Base-by-base conservation (phyloP, 768 basidiomycete species). In the Phaeotremella skinneri region DNA sequence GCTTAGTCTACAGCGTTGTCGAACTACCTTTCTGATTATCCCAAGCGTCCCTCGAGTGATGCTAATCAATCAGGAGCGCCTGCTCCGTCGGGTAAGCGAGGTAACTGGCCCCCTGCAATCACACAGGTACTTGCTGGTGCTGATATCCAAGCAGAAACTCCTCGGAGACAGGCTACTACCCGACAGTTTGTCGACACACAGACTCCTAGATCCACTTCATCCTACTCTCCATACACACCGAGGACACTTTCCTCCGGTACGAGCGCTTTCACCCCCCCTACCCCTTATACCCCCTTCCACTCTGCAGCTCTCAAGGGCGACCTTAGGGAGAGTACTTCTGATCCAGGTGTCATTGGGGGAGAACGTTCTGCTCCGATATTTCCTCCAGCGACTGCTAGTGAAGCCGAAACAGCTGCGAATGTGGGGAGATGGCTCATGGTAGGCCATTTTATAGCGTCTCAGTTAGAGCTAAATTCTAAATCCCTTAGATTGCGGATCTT, bases 341-440 rank as follows among this genome's bases (percentile, higher is more conserved):
- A 20, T 20, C 43, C 43, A 14, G 43, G 43, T 45, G 20, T 45
- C 21, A 45, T 45, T 20, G 43, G 49, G 4, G 37, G 26, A 51
- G 37, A 54, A 32, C 41, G 43, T 9, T 9, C 9, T 39, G n/a
- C 11, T 9, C 11, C 11, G n/a, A 9, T 39, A 52, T 25, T 2
- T 4, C 11, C 39, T 25, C 20, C 16, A 41, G 1, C 34, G 17
- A 17, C 52, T 53, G 52, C 26, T 2, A 23, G 9, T 13, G 48
- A 13, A 11, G 29, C 37, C 26, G 61, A 61, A 32, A 61, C 29
- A 4, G 52, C 65, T 21, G 57, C 64, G 32, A 54, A 56, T 5
- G 42, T 70, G 21, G 68, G 68, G 3, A 37, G 68, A 32, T 70
- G 64, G 29, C 48, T 70, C 7, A 39, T 70, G 51, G 68, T 64